Percentiles rank a stretch among this genome's conserved stretches.
Conservation (phyloP, 169 alveolate genomes). For the Plasmodium falciparum region DNA sequence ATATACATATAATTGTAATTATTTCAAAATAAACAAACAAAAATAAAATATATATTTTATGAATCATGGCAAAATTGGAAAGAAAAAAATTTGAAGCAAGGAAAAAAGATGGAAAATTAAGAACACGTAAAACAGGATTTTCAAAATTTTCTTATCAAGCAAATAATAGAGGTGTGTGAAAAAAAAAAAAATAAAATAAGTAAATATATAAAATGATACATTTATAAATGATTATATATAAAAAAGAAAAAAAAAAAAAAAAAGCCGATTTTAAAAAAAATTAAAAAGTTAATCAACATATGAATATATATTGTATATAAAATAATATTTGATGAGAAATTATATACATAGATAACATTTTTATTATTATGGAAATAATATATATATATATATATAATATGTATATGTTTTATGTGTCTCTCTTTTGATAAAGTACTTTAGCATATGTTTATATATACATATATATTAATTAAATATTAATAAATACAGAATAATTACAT, state of each 20-base stretch:
- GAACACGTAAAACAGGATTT: slow-evolving; percentile 65
- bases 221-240: background rate
- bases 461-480: no score
- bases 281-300: background rate
- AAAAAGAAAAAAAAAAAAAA: background rate
- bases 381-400: background rate
- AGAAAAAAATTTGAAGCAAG: slow-evolving; percentile 45
- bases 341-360: background rate
- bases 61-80: slow-evolving; percentile 34
- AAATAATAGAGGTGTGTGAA: slow-evolving; percentile 75
- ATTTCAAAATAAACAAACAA: no score
- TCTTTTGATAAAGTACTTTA: no score
- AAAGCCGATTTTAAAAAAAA: background rate
- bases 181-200: slow-evolving; percentile 36
- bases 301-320: no score
- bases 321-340: background rate
- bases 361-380: background rate
- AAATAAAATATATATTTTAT: background rate
- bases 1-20: no score
- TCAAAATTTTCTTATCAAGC: slow-evolving; percentile 66
- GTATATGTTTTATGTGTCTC: background rate
- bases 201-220: background rate
- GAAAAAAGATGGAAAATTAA: slow-evolving; percentile 37
- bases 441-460: no score
- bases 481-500: no score